Percentiles rank a stretch among this genome's conserved stretches.
Evolutionary conservation across 2,329 filamentous ascomycete species (phyloP).

Genomic region (Hypoxylon sp.): DNA sequence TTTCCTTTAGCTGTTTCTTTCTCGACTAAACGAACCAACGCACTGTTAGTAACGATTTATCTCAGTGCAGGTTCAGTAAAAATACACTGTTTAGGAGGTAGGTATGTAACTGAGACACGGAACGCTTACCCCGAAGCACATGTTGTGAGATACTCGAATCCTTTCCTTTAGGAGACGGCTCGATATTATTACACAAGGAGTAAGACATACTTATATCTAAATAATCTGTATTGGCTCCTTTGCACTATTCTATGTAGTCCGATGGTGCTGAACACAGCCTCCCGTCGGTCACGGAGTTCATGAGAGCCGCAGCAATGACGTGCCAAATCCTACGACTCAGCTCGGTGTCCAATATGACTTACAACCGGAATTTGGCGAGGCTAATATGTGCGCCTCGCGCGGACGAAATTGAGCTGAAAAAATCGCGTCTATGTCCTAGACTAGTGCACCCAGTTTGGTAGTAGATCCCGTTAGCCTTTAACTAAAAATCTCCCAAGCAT

Average conservation of each 20-base stretch:
- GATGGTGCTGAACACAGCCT: slow-evolving; percentile 6
- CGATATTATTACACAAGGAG: neutral
- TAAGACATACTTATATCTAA: slow-evolving; percentile 9
- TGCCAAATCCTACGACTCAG: slow-evolving; percentile 4
- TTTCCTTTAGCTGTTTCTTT: neutral
- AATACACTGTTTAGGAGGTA: too few relatives aligned
- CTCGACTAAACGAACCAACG: slow-evolving; percentile 14
- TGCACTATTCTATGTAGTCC: neutral
- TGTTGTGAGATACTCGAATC: neutral
- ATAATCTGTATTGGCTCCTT: neutral
- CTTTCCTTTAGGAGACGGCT: neutral
- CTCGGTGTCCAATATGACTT: slow-evolving; percentile 3
- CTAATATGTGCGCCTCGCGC: neutral
- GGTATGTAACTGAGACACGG: neutral
- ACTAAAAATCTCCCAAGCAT: neutral
- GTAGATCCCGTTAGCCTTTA: neutral
- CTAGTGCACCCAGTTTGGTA: slow-evolving; percentile 9
- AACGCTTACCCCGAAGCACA: slow-evolving; percentile 30
- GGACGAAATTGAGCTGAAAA: slow-evolving; percentile 1
- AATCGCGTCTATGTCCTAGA: neutral
- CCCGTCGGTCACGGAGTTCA: neutral
- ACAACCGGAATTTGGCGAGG: neutral
- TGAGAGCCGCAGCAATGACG: slow-evolving; percentile 12
- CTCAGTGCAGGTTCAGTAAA: neutral
- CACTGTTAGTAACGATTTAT: slow-evolving; percentile 5